Evolutionary conservation across 371 early-diverging fungal species (phyloP), one percentile per base, ranked within the genome.

Genomic region (Rhizomucor miehei): DNA sequence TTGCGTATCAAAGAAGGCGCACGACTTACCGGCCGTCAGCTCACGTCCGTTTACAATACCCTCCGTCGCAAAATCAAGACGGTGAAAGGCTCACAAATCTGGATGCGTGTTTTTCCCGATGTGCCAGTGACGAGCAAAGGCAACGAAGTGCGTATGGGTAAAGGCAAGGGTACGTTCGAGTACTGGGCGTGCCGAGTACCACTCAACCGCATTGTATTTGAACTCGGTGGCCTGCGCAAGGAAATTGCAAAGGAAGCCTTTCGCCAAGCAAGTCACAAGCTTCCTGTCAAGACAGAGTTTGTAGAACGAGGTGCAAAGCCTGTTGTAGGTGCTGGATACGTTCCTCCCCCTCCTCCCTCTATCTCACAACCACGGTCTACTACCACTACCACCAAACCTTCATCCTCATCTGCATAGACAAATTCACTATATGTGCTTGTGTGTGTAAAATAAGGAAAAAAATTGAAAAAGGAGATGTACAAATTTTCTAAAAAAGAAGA

Each of bases 81-180:
- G 6, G 87, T 91, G 72, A 96, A 95, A 79, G 95, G 89, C 0
- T 79, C 90, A 19, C 79, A 88, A 62, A 77, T 95, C 57, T 92
- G 90, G 86, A 80, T 93, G 72, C 81, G 94, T 34, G 90, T 89
- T 17, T 94, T 94, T 60, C 94, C 97, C 2, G 91, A 94, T 66
- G 84, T 95, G 20, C 97, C 97, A 5, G 95, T 95, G 17, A 87
- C 94, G 1, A 82, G 85, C 54, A 96, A 96, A 65, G 93, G 93
- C 23, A 89, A 88, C 35, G 97, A 94, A 77, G 84, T 87, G 34
- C 86, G 97, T 76, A 97, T 97, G 97, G 97, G 97, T 63, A 95
- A 95, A 73, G 97, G 97, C 59, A 97, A 97, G 69, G 97, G 96
- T 54, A 81, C 88, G 35, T 91, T 96, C 52, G 96, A 95, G 50